Percentiles rank a stretch among this genome's conserved stretches.
These are phyloP conservation scores for Phytophthora citricola DNA, from an alignment of 352 stramenopile genomes.

Conservation along the genomic window DNA sequence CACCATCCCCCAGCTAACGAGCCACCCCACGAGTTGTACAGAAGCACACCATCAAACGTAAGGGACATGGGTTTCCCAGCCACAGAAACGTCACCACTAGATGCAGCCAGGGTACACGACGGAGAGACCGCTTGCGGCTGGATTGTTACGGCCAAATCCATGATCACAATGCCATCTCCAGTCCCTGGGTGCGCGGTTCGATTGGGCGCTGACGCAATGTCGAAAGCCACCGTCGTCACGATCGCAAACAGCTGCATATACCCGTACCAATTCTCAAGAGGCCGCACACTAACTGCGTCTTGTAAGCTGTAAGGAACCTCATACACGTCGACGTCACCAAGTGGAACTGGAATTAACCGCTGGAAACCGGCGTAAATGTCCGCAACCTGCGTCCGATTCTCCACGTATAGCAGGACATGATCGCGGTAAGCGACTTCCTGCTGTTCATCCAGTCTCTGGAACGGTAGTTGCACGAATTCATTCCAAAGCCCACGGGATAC, in stretches of 20 bases:
- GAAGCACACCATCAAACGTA: conserved; percentile 15
- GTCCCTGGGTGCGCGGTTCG: conserved; percentile 37
- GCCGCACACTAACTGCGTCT: conserved; percentile 36
- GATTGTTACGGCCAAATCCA: conserved; percentile 46
- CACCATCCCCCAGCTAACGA: conserved; percentile 22
- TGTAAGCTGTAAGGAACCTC: conserved; percentile 43
- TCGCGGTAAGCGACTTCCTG: conserved; percentile 46
- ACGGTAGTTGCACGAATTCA: conserved; percentile 50
- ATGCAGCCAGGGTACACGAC: conserved; percentile 22
- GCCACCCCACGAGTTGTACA: conserved; percentile 16
- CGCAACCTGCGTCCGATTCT: conserved; percentile 39
- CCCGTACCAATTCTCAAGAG: conserved; percentile 36
- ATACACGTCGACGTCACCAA: conserved; percentile 42
- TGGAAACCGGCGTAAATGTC: conserved; percentile 50
- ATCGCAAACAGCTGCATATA: conserved; percentile 53
- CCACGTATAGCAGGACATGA: conserved; percentile 48
- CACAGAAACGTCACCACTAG: conserved; percentile 14
- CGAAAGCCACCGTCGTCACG: conserved; percentile 49
- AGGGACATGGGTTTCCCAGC: conserved; percentile 33
- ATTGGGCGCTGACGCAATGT: conserved; percentile 34
- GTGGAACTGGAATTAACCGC: conserved; percentile 17
- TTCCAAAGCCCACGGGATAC: conserved; percentile 33
- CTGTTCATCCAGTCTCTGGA: conserved; percentile 39
- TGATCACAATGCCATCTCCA: conserved; percentile 45
- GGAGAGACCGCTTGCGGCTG: conserved; percentile 29